phyloP scores from a whole-genome alignment of 2,329 filamentous ascomycete genomes.

The Kalmusia sp. region DNA sequence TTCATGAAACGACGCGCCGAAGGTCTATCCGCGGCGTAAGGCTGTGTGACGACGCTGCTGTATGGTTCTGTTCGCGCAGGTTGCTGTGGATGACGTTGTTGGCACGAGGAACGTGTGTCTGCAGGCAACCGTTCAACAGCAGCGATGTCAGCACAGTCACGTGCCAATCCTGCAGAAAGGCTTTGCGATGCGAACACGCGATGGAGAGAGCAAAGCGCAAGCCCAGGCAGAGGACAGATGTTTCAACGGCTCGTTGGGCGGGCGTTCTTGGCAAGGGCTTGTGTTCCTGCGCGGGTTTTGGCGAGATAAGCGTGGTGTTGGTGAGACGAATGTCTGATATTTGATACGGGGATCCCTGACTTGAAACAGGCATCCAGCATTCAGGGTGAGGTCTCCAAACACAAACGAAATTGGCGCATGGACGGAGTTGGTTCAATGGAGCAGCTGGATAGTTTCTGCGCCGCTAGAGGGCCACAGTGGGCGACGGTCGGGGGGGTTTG shows the following conservation, averaged over 20 bases:
- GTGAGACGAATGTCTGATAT: conserved; percentile 10
- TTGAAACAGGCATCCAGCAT: background rate
- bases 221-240: background rate
- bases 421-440: conserved; percentile 2
- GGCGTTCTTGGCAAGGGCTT: background rate
- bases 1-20: conserved; percentile 4
- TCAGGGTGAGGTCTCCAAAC: background rate
- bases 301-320: conserved; percentile 5
- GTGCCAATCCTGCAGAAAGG: background rate
- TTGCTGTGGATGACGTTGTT: conserved; percentile 28
- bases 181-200: too few relatives aligned
- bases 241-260: conserved; percentile 1
- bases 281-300: conserved; percentile 2
- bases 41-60: background rate
- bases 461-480: background rate
- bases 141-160: background rate
- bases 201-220: too few relatives aligned
- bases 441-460: conserved; percentile 5
- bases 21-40: conserved; percentile 2
- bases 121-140: conserved; percentile 20
- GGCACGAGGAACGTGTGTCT: conserved; percentile 33
- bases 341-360: conserved; percentile 2
- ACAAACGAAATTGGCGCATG: conserved; percentile 6
- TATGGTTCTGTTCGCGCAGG: conserved; percentile 19
- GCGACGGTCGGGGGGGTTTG: background rate